phyloP scores from a whole-genome alignment of 306 rosid species.

The Cucurbita maxima region DNA sequence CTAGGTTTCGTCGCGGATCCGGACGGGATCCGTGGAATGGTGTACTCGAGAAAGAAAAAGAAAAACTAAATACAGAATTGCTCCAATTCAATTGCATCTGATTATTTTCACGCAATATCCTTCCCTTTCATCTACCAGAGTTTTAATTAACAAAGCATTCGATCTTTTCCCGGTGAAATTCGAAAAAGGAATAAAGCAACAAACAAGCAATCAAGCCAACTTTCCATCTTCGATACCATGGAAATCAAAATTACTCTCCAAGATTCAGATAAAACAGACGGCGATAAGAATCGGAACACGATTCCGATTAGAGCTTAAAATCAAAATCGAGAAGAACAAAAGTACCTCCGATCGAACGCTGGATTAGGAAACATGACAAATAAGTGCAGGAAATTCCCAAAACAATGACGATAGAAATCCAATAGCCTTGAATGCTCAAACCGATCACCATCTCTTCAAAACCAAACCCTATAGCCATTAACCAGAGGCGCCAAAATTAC shows the following conservation, averaged over 20 bases:
- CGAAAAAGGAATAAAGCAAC: neutral
- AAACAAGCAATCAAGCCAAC: neutral
- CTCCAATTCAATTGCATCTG: neutral
- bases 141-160: neutral
- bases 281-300: neutral
- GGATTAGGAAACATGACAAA: slow-evolving; percentile 31
- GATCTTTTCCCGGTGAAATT: neutral
- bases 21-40: slow-evolving; percentile 80
- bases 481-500: neutral
- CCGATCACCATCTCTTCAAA: slow-evolving; percentile 18
- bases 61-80: slow-evolving; percentile 1
- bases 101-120: neutral
- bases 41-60: slow-evolving; percentile 43
- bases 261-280: neutral
- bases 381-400: slow-evolving; percentile 36
- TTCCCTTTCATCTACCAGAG: neutral
- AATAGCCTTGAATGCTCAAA: slow-evolving; percentile 36
- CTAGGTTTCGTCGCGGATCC: slow-evolving; percentile 79
- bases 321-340: neutral
- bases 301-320: neutral
- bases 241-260: neutral
- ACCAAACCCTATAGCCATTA: neutral
- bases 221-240: neutral
- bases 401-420: slow-evolving; percentile 58
- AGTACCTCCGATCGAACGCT: neutral